Percentiles rank a stretch among this genome's conserved stretches.
Conservation (phyloP, 345 rosid species). For the Arabis hirsuta region DNA sequence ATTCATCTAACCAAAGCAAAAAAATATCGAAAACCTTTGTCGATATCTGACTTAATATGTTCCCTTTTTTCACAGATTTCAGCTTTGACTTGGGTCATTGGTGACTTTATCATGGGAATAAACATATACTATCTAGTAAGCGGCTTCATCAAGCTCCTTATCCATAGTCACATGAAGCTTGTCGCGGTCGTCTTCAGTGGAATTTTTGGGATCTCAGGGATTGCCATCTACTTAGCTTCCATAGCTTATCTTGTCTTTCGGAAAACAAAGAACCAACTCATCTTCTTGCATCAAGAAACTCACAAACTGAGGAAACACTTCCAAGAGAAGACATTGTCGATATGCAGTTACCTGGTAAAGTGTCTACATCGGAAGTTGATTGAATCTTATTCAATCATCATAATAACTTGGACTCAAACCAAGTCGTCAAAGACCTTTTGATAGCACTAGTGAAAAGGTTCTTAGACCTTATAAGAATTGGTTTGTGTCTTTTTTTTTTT, state of each 20-base stretch:
- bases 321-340: conserved; percentile 80
- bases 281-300: conserved; percentile 60
- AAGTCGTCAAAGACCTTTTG: conserved; percentile 1
- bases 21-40: background rate
- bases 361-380: conserved; percentile 42
- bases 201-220: conserved; percentile 63
- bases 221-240: conserved; percentile 67
- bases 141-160: conserved; percentile 64
- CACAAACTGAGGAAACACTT: conserved; percentile 45
- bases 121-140: conserved; percentile 70
- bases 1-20: conserved; percentile 4
- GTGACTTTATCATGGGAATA: conserved; percentile 76
- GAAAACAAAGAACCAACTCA: conserved; percentile 51
- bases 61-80: conserved; percentile 50
- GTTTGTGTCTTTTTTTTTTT: background rate
- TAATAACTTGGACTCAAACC: background rate
- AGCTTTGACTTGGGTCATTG: conserved; percentile 73
- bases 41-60: conserved; percentile 1
- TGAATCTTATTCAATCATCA: conserved; percentile 18
- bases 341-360: conserved; percentile 75
- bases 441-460: background rate
- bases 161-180: conserved; percentile 54
- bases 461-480: background rate
- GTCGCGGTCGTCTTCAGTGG: conserved; percentile 58
- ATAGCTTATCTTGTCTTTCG: conserved; percentile 77